These are phyloP conservation scores for Zymoseptoria pseudotritici DNA, from an alignment of 2,329 filamentous ascomycete genomes.

Conservation along the genomic window DNA sequence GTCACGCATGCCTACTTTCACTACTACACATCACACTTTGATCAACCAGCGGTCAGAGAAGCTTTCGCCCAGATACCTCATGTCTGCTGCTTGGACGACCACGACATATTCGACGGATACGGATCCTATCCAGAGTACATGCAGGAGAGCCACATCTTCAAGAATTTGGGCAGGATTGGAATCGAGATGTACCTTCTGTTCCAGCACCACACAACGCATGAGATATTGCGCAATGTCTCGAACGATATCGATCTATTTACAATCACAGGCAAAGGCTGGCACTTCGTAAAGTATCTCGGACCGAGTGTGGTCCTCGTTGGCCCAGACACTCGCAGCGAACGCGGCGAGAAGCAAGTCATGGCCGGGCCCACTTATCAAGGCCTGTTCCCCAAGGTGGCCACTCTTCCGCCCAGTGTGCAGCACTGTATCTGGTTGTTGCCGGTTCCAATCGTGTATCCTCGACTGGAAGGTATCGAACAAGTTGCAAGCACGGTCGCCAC, in stretches of 20 bases:
- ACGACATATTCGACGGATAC: slow-evolving; percentile 97
- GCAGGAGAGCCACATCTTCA: slow-evolving; percentile 96
- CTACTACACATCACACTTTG: slow-evolving; percentile 97
- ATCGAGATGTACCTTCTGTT: slow-evolving; percentile 98
- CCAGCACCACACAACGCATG: slow-evolving; percentile 93
- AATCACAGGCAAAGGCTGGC: slow-evolving; percentile 94
- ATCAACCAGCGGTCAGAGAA: slow-evolving; percentile 88
- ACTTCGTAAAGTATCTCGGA: slow-evolving; percentile 94
- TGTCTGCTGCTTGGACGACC: slow-evolving; percentile 85
- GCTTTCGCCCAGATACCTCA: slow-evolving; percentile 97
- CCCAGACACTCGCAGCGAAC: slow-evolving; percentile 83
- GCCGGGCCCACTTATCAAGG: slow-evolving; percentile 96
- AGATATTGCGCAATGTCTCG: slow-evolving; percentile 81
- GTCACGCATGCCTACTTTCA: slow-evolving; percentile 96
- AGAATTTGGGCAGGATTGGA: slow-evolving; percentile 90
- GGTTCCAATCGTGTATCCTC: slow-evolving; percentile 82
- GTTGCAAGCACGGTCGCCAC: slow-evolving; percentile 86
- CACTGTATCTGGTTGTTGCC: slow-evolving; percentile 96
- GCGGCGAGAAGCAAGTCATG: slow-evolving; percentile 85
- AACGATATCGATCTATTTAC: slow-evolving; percentile 92
- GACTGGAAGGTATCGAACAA: slow-evolving; percentile 84
- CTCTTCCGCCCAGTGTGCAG: slow-evolving; percentile 84
- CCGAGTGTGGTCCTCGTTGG: slow-evolving; percentile 85
- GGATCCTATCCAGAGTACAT: slow-evolving; percentile 97
- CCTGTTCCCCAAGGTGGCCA: slow-evolving; percentile 89